Evolutionary conservation across 208 protist species (phyloP), one percentile per base, ranked within the genome.

Genomic region (Leishmania tarentolae): DNA sequence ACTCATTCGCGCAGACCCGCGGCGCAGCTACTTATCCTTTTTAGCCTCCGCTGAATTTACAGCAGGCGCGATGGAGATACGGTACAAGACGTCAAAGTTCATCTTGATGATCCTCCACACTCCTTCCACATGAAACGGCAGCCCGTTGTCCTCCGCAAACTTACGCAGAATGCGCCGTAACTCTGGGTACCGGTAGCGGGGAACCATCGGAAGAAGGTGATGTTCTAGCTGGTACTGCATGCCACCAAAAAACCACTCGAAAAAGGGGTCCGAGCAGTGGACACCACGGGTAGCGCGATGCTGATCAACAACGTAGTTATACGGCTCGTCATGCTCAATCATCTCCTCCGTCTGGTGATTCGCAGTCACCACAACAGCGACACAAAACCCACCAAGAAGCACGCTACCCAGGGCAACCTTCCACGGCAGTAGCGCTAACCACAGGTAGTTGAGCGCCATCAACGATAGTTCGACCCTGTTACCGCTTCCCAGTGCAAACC

Each of bases 221-320:
- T 96, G 92, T 87, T 96, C 92, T 40, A 96, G 86, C 85, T 96
- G 92, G 85, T 94, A 96, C 82, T 94, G 92, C 92, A 96, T 96
- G 77, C 91, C 92, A 44, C 92, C 90, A 68, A 96, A 96, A 77
- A 96, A 94, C 84, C 86, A 94, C 83, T 96, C 91, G 72, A 91
- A 93, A 76, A 96, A 93, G 31, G 87, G 87, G 75, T 94, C 84
- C 68, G 87, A 40, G 83, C 92, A 96, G 52, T 90, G 86, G 31
- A 96, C 88, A 50, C 92, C 92, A 61, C 93, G 88, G 31, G 90
- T 94, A 72, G 91, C 84, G 80, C 87, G 90, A 80, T 92, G 93
- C 81, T 96, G 92, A 79, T 94, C 90, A 8, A 90, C 85, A 82
- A 96, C 88, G 88, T 88, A 94, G 83, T 96, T 93, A 83, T 96